Evolutionary conservation across 1,284 basidiomycete species (phyloP), one percentile per base, ranked within the genome.

Genomic region (Tylopilus sp.): DNA sequence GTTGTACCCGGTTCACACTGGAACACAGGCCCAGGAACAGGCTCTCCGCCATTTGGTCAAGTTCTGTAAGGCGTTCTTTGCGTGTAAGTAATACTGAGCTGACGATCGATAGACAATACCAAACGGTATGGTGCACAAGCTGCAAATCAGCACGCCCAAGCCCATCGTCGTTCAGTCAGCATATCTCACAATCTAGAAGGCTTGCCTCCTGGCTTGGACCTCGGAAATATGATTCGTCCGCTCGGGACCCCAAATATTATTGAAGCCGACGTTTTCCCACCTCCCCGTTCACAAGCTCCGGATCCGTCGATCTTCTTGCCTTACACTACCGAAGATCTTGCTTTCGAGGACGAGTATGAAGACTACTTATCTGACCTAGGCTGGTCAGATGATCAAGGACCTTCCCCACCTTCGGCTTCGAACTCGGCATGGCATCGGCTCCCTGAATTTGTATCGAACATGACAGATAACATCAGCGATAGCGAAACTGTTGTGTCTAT

Each of bases 21-120:
- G 18, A 41, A 48, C 45, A 13, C 59, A 95, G 89, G 89, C 91
- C 15, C 96, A 98, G 76, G 97, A 99, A 66, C 88, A 93, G 65
- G 94, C 96, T n/a, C 75, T 99, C 25, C 85, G 96, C 23, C 85
- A 92, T 56, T 77, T 99, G 25, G 90, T 99, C 56, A 92, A 94
- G 61, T 98, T 97, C 70, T 99, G 91, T 92, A 66, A 69, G 84
- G 70, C 30, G 45, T 44, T 38, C 28, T 26, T 40, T 9, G n/a
- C 39, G 37, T 6, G 29, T 34, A 31, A 21, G 16, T 12, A 41
- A 44, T 42, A 16, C 48, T 47, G 29, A 51, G 11, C 33, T 53
- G 10, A 51, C 6, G 7, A 47, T 47, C 40, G 41, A 43, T 40
- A 91, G 88, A 91, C 62, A 92, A 91, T 63, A 87, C 75, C 49